Conservation (phyloP, 2,329 filamentous ascomycete genomes). For the Fusarium multiceps region DNA sequence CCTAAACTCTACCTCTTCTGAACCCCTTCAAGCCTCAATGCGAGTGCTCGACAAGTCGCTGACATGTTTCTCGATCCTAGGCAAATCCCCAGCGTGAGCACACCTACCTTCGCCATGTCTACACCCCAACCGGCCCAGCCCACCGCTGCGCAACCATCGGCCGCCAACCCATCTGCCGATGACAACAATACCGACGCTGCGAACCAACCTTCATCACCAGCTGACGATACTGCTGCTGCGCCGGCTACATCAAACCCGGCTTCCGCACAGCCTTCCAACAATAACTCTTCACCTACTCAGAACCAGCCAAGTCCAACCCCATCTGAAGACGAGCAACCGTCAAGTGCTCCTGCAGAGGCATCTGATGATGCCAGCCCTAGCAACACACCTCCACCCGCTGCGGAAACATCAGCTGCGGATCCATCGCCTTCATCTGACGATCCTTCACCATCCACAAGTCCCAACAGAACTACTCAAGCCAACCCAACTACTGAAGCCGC, state of each 20-base stretch:
- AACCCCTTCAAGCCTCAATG: constrained; percentile 6
- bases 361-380: constrained; percentile 20
- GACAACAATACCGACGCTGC: constrained; percentile 22
- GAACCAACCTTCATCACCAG: constrained; percentile 19
- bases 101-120: constrained; percentile 50
- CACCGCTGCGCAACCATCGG: constrained; percentile 38
- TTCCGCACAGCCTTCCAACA: constrained; percentile 10
- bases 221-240: constrained; percentile 6
- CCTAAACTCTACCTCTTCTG: constrained; percentile 9
- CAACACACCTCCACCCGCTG: constrained; percentile 7
- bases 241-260: constrained; percentile 21
- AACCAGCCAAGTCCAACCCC: constrained; percentile 10
- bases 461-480: constrained; percentile 13
- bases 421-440: constrained; percentile 24
- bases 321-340: constrained; percentile 5
- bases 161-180: constrained; percentile 24
- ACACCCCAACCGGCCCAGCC: constrained; percentile 39
- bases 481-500: constrained; percentile 24
- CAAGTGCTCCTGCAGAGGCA: constrained; percentile 15
- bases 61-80: constrained; percentile 51
- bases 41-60: constrained; percentile 42
- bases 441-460: constrained; percentile 6
- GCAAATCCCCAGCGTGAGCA: constrained; percentile 40
- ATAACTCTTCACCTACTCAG: constrained; percentile 18
- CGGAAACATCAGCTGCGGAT: constrained; percentile 11